These are phyloP conservation scores for Dryadomyces quercus-mongolicae DNA, from an alignment of 2,329 filamentous ascomycete species.

Conservation along the genomic window DNA sequence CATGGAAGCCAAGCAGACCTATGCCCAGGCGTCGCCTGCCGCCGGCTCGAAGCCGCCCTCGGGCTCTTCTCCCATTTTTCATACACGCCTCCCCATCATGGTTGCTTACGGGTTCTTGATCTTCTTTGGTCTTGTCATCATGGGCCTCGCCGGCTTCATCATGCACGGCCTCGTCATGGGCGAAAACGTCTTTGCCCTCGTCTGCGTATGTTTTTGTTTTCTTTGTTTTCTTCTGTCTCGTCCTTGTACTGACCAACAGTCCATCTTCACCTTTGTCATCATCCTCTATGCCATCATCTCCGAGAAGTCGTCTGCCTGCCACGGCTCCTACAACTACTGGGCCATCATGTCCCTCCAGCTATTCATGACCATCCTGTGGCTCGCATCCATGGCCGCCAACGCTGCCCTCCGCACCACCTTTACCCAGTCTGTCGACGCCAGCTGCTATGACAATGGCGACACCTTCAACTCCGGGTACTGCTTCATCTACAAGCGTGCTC, in stretches of 20 bases:
- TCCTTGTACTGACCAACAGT: conserved; percentile 10
- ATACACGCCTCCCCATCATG: conserved; percentile 15
- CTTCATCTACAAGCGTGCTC: conserved; percentile 10
- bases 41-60: conserved; percentile 2
- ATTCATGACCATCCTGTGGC: conserved; percentile 21
- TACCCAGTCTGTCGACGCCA: conserved; percentile 10
- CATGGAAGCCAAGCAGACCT: neutral
- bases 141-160: conserved; percentile 15
- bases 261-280: conserved; percentile 18
- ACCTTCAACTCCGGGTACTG: conserved; percentile 16
- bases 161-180: conserved; percentile 18
- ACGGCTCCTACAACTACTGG: conserved; percentile 20
- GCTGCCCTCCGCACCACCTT: conserved; percentile 18
- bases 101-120: conserved; percentile 18
- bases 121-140: conserved; percentile 16
- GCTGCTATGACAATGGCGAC: conserved; percentile 18
- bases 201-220: conserved; percentile 15
- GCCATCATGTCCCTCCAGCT: conserved; percentile 19
- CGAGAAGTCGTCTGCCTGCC: conserved; percentile 16
- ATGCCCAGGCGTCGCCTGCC: conserved; percentile 6
- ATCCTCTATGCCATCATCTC: conserved; percentile 16
- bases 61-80: conserved; percentile 14
- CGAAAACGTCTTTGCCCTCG: conserved; percentile 16
- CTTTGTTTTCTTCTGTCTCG: neutral
- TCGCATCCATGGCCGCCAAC: conserved; percentile 19